Evolutionary conservation across 2,329 filamentous ascomycete genomes (phyloP).

Genomic region (Hymenoscyphus linearis): DNA sequence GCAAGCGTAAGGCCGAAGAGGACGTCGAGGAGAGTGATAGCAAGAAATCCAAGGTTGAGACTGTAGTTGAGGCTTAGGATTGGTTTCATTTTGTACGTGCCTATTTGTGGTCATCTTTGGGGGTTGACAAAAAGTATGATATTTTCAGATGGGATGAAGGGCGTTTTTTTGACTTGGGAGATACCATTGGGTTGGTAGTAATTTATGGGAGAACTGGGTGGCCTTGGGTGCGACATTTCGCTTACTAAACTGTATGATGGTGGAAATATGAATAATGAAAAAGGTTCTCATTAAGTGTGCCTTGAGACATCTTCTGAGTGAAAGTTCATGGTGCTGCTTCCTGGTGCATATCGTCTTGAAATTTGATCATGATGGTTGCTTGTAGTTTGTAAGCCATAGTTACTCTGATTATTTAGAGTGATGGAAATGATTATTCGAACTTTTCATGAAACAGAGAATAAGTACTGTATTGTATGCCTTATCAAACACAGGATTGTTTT

Average conservation of each 20-base stretch:
- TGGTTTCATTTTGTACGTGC: background rate
- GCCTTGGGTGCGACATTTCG: background rate
- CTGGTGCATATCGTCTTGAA: background rate
- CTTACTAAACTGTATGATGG: background rate
- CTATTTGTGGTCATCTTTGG: background rate
- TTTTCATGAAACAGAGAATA: no score
- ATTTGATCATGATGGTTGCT: no score
- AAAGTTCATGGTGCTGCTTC: background rate
- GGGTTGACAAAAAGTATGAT: background rate
- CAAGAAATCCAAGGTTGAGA: conserved; percentile 30
- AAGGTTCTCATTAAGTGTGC: background rate
- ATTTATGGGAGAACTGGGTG: background rate
- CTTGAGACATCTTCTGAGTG: background rate
- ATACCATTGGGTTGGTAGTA: conserved; percentile 2
- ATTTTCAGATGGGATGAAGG: background rate
- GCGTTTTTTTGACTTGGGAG: background rate
- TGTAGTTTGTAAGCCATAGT: no score
- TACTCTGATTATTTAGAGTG: no score
- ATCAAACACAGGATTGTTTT: no score
- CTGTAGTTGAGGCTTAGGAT: background rate
- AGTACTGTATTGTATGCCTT: no score
- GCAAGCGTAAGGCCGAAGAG: conserved; percentile 51
- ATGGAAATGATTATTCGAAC: no score
- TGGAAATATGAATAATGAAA: background rate
- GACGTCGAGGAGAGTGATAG: conserved; percentile 24